Evolutionary conservation across 345 rosid species (phyloP).

Genomic region (Euphorbia peplus): DNA sequence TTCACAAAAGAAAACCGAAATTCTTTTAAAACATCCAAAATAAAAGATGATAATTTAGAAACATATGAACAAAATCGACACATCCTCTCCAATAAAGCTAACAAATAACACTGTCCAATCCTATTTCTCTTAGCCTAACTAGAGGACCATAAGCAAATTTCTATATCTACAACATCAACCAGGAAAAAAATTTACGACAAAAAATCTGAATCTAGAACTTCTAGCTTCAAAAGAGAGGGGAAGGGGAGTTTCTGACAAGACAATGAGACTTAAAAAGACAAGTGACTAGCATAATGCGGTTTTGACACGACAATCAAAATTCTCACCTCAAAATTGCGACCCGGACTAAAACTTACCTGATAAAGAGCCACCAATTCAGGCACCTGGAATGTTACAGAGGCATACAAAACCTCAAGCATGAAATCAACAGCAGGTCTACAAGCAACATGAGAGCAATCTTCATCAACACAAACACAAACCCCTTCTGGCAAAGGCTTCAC

Average conservation of each 20-base stretch:
- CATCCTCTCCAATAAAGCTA: neutral
- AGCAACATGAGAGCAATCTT: constrained; percentile 59
- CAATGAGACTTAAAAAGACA: too few species aligned
- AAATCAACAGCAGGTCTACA: constrained; percentile 69
- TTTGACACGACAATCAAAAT: too few species aligned
- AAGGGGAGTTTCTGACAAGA: neutral
- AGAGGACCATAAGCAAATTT: neutral
- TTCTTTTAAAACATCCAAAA: neutral
- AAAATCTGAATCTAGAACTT: neutral
- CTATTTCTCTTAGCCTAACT: neutral
- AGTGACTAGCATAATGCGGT: too few species aligned
- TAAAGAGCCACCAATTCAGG: constrained; percentile 56
- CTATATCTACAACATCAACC: neutral
- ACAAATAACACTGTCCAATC: neutral
- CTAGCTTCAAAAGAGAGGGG: neutral
- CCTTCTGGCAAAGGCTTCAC: constrained; percentile 45
- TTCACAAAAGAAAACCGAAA: constrained; percentile 11
- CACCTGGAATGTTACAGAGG: constrained; percentile 62
- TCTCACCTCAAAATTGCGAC: neutral
- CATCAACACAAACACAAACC: constrained; percentile 62
- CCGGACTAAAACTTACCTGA: constrained; percentile 40
- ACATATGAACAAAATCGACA: constrained; percentile 1
- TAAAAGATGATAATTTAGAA: neutral
- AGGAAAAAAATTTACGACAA: neutral
- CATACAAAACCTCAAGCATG: constrained; percentile 64